Base-by-base conservation (phyloP, 208 protist genomes). In the Leptomonas seymouri region DNA sequence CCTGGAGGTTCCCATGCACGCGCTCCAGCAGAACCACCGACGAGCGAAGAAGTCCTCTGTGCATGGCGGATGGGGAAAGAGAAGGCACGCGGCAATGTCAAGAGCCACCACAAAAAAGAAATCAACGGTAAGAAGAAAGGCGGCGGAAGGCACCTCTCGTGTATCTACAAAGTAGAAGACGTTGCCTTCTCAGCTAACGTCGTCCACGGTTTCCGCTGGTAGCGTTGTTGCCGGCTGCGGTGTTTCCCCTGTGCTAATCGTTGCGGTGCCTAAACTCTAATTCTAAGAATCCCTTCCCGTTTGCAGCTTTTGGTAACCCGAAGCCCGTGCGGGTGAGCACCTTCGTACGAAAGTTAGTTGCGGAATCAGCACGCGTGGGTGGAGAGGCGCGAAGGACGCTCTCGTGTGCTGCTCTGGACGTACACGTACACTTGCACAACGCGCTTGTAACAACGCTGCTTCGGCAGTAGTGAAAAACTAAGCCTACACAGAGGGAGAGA, bases 1-100 rank as follows among this genome's bases (percentile, higher is more conserved):
- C 98, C 76, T 97, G 97, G 8, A 99, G 89, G 57, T 89, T 75
- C 31, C 97, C 96, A 71, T 97, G 75, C 42, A 80, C 70, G 39
- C 77, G 67, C 21, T 86, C 86, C 69, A 85, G 49, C 25, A 92
- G 65, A 28, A 78, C 36, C 11, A 58, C 64, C 9, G 76, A 85
- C 15, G 65, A 36, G 41, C 78, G 73, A 15, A 93, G 62, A 23
- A 89, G 64, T 6, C 90, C 87, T 16, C 63, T 63, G 12, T 53
- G 70, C 70, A 75, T 75, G 59, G 45, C 44, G 45, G 5, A 60
- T 18, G 25, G 21, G 8, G 45, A 30, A 44, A n/a, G 39, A 57
- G 1, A 44, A 18, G 14, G 11, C 28, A 65, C 36, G 44, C 44
- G 20, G 5, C 41, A 51, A 45, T 25, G 42, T 20, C 28, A 8